Percentiles rank a stretch among this genome's conserved stretches.
phyloP scores from a whole-genome alignment of 495 filamentous ascomycete species.

The Extremus antarcticus region DNA sequence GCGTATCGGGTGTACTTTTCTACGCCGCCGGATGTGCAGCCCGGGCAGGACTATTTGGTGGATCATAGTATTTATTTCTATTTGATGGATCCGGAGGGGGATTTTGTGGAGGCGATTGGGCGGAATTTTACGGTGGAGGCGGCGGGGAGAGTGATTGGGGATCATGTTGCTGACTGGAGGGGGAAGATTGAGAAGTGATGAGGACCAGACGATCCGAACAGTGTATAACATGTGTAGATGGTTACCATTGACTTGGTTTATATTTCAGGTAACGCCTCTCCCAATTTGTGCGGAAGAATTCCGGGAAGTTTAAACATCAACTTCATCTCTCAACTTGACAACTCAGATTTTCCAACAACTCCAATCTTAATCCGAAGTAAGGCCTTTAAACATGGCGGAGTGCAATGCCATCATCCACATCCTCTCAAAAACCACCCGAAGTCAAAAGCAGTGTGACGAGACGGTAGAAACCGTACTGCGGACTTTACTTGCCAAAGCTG shows the following conservation, averaged over 20 bases:
- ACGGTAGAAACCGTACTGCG: not conserved
- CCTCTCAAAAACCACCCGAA: not conserved
- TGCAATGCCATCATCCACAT: not conserved
- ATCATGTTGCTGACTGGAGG: constrained; percentile 88
- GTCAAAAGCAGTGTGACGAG: not conserved
- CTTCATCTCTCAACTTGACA: too few species aligned
- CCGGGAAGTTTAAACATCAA: too few species aligned
- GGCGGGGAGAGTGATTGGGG: constrained; percentile 70
- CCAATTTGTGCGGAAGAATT: too few species aligned
- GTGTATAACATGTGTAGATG: not conserved
- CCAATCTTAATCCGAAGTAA: too few species aligned
- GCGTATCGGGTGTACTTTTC: constrained; percentile 95
- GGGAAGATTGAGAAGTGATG: constrained; percentile 33
- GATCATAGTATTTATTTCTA: constrained; percentile 99
- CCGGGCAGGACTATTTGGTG: constrained; percentile 91
- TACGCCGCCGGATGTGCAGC: constrained; percentile 74
- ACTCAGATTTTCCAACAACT: too few species aligned
- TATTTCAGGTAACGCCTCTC: too few species aligned
- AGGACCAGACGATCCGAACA: not conserved
- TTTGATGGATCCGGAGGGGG: constrained; percentile 94
- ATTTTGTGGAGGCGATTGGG: constrained; percentile 95
- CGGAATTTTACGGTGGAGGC: constrained; percentile 83
- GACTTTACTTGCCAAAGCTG: too few species aligned
- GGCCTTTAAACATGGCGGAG: not conserved
- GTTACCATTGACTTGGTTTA: too few species aligned